A percentile compares a stretch with the other conserved stretches of the same genome.
Evolutionary conservation across 495 filamentous ascomycete genomes (phyloP).

Genomic region (Delitschia confertaspora): DNA sequence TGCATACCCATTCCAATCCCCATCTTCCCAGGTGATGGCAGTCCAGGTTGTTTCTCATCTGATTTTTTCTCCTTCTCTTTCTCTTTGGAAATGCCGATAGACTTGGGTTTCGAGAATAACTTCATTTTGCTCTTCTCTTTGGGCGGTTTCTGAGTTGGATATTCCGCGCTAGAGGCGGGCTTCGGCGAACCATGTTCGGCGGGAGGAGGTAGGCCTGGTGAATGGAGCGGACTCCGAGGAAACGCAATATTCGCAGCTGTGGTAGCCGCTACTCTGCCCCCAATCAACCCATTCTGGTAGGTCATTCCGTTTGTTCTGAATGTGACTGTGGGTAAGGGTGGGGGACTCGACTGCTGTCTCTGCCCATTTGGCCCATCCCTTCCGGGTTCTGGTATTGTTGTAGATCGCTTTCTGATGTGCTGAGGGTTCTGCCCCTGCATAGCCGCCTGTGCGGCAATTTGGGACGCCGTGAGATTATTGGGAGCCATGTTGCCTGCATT

Average conservation of each 20-base stretch:
- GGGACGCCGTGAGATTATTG: conserved; percentile 55
- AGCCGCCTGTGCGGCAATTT: conserved; percentile 85
- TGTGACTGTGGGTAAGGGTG: conserved; percentile 48
- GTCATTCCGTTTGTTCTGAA: conserved; percentile 42
- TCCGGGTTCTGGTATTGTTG: conserved; percentile 47
- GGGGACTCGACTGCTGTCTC: conserved; percentile 42
- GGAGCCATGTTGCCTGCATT: conserved; percentile 39
- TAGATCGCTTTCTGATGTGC: conserved; percentile 59
- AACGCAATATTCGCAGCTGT: conserved; percentile 84
- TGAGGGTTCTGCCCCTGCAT: conserved; percentile 60
- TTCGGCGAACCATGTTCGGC: conserved; percentile 23
- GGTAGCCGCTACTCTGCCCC: conserved; percentile 61
- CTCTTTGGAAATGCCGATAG: conserved; percentile 67
- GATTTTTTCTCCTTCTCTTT: conserved; percentile 51
- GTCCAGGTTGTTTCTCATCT: too few species aligned
- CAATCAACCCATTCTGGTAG: conserved; percentile 59
- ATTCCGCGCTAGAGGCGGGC: conserved; percentile 3
- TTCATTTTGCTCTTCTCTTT: conserved; percentile 84
- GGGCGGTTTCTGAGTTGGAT: conserved; percentile 46
- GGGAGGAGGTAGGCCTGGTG: conserved; percentile 25
- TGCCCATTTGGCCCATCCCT: conserved; percentile 40
- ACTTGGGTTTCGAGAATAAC: conserved; percentile 81
- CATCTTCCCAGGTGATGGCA: conserved; percentile 78
- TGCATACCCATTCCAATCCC: conserved; percentile 46
- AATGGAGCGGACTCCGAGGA: conserved; percentile 48